Base-by-base conservation (phyloP, 148 eudicot species). In the Suaeda aralocaspica region DNA sequence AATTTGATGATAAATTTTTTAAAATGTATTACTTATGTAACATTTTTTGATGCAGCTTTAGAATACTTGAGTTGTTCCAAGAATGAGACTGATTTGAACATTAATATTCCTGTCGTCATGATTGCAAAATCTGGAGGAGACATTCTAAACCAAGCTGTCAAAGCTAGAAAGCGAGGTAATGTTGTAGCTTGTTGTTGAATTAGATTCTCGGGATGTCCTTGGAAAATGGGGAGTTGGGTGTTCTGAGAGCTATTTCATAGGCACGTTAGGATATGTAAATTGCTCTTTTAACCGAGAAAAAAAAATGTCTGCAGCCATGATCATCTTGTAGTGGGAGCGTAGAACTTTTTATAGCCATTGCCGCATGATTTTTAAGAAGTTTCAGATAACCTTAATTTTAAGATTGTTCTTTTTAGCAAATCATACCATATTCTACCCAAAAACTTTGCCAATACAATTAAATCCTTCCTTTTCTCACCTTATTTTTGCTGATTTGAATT, bases 71-170 rank as follows among this genome's bases (percentile, higher is more conserved):
- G 51, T 57, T 91, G 99, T 78, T 41, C 77, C 41, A 58, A 78
- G 16, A 81, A 84, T 64, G 78, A 78, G 60, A 81, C 85, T 61
- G 60, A 67, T 53, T 59, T 72, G 73, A 74, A 81, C 62, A 84
- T 94, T 67, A 78, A 67, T 24, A 94, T 94, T 79, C 96, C 97
- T 24, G 82, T 88, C 71, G 72, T 89, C 67, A 80, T 82, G 72
- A 83, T 94, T 30, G 64, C 79, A 70, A 86, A 82, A 76, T 83
- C 91, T 33, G 90, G 73, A 52, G 97, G 99, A 62, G 88, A 76
- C 10, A 79, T 70, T 61, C 49, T 94, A 59, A 80, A 64, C 66
- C 83, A 84, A 68, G 80, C 86, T 73, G 30, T 89, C 33, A 74
- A 79, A 46, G 84, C 78, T 66, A 83, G 89, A 53, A 72, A 65